Evolutionary conservation across 495 filamentous ascomycete genomes (phyloP).

Genomic region (Saxophila tyrrhenica): DNA sequence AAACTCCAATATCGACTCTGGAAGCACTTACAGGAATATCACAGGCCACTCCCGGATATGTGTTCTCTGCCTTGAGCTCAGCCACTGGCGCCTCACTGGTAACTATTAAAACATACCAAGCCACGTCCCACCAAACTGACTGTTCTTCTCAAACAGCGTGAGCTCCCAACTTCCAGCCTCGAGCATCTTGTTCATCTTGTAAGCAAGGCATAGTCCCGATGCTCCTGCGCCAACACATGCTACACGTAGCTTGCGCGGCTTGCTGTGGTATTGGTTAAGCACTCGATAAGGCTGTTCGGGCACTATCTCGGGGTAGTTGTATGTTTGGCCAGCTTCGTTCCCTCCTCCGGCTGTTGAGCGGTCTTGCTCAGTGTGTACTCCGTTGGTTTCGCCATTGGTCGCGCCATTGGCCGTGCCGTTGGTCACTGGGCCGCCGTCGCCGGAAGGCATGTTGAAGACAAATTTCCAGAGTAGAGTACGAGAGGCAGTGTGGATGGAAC

Average conservation of each 20-base stretch:
- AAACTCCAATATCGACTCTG: no score
- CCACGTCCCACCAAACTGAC: slow-evolving; percentile 62
- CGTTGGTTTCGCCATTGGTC: not conserved
- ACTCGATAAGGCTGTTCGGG: slow-evolving; percentile 23
- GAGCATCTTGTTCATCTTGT: slow-evolving; percentile 44
- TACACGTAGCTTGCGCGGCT: slow-evolving; percentile 23
- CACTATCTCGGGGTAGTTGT: slow-evolving; percentile 22
- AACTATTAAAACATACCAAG: not conserved
- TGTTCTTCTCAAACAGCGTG: slow-evolving; percentile 61
- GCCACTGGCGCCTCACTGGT: not conserved
- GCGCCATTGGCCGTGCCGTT: not conserved
- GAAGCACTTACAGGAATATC: slow-evolving; percentile 1
- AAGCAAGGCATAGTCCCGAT: slow-evolving; percentile 49
- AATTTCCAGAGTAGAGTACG: not conserved
- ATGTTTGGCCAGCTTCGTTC: slow-evolving; percentile 20
- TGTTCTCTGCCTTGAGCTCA: slow-evolving; percentile 4
- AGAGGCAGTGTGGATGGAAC: no score
- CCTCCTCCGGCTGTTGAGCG: slow-evolving; percentile 21
- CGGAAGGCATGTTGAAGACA: not conserved
- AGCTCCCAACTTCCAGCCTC: slow-evolving; percentile 11
- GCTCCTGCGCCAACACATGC: slow-evolving; percentile 54
- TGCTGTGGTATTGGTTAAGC: slow-evolving; percentile 26
- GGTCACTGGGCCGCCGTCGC: not conserved
- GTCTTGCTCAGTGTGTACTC: slow-evolving; percentile 15
- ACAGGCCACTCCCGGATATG: slow-evolving; percentile 20